These are phyloP conservation scores for Collybiopsis luxurians DNA, from an alignment of 768 basidiomycete genomes.

Conservation along the genomic window DNA sequence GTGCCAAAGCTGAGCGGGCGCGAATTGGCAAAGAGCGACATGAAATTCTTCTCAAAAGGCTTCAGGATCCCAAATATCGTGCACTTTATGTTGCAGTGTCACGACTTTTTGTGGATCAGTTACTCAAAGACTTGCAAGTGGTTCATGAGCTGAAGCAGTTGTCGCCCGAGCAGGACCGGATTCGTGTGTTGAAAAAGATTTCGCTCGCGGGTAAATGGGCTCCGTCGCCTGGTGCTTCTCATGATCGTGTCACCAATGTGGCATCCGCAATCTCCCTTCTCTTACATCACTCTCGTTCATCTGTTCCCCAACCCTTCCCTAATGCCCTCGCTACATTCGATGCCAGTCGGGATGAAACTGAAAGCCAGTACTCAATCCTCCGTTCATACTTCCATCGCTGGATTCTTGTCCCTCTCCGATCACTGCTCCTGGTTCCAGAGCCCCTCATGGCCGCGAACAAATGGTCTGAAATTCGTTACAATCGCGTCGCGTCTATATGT, in stretches of 20 bases:
- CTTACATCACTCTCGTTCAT: conserved; percentile 37
- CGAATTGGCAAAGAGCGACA: conserved; percentile 25
- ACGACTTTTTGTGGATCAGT: conserved; percentile 53
- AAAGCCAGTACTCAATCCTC: conserved; percentile 25
- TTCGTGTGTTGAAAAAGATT: conserved; percentile 37
- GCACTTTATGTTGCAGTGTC: conserved; percentile 64
- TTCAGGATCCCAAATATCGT: conserved; percentile 48
- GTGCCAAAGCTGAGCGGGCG: conserved; percentile 22
- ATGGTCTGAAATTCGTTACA: conserved; percentile 58
- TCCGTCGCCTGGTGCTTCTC: conserved; percentile 53
- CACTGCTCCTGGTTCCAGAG: conserved; percentile 46
- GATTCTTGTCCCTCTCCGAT: conserved; percentile 57
- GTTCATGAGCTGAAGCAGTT: conserved; percentile 36
- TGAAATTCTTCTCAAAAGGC: conserved; percentile 35
- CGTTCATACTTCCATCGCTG: conserved; percentile 59
- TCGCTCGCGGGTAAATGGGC: conserved; percentile 72
- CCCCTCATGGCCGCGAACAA: conserved; percentile 58
- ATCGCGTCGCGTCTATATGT: conserved; percentile 55
- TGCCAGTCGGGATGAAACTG: conserved; percentile 27
- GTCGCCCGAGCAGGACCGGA: conserved; percentile 24
- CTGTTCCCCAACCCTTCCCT: conserved; percentile 23
- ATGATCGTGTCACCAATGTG: conserved; percentile 65
- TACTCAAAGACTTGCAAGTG: conserved; percentile 45
- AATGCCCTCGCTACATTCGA: conserved; percentile 26
- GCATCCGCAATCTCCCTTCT: conserved; percentile 59